Evolutionary conservation across 441 rosid genomes (phyloP).

Genomic region (Erysimum cheiri): DNA sequence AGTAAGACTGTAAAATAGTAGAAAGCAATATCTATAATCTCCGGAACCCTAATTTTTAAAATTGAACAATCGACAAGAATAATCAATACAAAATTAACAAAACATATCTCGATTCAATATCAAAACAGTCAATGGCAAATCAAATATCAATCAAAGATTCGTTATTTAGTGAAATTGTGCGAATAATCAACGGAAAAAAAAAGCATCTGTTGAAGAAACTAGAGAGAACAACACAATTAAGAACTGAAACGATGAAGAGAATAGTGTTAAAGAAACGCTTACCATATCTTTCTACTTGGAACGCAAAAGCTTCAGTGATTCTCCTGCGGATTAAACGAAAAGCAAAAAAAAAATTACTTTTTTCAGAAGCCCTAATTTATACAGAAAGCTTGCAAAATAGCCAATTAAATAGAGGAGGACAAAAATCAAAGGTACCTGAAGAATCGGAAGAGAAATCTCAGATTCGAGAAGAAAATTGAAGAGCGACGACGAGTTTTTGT

Average conservation of each 20-base stretch:
- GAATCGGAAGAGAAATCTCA: neutral
- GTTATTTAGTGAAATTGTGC: neutral
- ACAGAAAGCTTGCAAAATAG: neutral
- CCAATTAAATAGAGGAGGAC: neutral
- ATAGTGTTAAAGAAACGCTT: constrained; percentile 5
- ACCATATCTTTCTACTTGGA: constrained; percentile 33
- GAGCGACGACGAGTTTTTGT: neutral
- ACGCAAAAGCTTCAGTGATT: constrained; percentile 1
- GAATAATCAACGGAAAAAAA: neutral
- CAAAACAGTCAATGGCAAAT: neutral
- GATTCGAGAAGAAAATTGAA: constrained; percentile 6
- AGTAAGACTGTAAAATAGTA: neutral
- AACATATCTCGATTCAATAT: neutral
- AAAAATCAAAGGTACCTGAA: neutral
- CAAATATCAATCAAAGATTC: neutral
- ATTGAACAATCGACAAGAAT: neutral
- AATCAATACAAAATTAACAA: neutral
- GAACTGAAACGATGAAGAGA: neutral
- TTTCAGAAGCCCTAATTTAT: constrained; percentile 5
- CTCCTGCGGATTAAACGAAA: neutral
- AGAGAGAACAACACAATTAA: neutral
- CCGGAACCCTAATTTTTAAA: constrained; percentile 8
- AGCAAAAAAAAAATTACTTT: neutral
- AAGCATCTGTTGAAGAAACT: neutral
- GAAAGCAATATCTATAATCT: neutral